Evolutionary conservation across 345 rosid genomes (phyloP).

Genomic region (Eucalyptus globulus): DNA sequence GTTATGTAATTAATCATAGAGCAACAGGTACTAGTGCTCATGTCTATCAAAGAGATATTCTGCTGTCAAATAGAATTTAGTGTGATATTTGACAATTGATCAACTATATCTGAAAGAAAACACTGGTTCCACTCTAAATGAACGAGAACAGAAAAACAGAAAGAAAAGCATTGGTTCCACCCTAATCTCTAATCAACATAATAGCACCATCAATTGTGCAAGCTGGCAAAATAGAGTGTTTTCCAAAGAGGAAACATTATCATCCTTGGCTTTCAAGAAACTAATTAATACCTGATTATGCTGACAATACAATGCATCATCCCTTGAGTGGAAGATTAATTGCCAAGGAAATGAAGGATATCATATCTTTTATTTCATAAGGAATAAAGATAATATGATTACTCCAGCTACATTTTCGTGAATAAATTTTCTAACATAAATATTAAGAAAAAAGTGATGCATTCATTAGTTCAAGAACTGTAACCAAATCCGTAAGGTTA

Average conservation of each 20-base stretch:
- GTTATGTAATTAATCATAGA: not conserved
- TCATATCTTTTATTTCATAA: not conserved
- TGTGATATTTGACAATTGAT: not conserved
- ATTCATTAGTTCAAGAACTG: not conserved
- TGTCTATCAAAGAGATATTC: not conserved
- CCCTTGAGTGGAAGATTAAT: not conserved
- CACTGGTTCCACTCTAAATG: not conserved
- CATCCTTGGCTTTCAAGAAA: not conserved
- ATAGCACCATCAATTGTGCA: not conserved
- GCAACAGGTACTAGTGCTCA: not conserved
- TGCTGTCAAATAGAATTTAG: not conserved
- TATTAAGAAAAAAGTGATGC: not conserved
- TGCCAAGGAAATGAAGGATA: not conserved
- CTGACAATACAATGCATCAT: not conserved
- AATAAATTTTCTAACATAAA: not conserved
- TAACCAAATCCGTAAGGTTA: not conserved
- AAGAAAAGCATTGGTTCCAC: not conserved
- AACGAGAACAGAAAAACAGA: not conserved
- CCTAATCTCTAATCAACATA: not conserved
- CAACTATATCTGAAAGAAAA: not conserved
- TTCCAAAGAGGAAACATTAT: not conserved
- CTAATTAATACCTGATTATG: not conserved
- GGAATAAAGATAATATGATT: not conserved
- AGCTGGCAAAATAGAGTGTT: not conserved
- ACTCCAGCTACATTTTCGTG: not conserved